These are phyloP conservation scores for Scheffersomyces ergatensis DNA, from an alignment of 805 yeast genomes.

Conservation along the genomic window DNA sequence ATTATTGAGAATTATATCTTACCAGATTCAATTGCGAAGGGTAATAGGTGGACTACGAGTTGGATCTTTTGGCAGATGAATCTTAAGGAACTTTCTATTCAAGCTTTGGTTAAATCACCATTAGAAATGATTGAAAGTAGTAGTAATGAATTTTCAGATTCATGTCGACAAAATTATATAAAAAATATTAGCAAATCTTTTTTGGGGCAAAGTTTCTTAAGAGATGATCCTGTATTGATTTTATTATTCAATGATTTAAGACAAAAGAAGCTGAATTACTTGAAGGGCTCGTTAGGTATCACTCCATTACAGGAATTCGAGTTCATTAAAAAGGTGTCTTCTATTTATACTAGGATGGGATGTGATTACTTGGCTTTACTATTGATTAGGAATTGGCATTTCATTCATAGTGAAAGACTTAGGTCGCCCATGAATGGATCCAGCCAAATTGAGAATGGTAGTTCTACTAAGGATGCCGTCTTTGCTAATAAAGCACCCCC, in stretches of 20 bases:
- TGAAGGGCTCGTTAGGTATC: constrained; percentile 47
- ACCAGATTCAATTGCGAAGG: constrained; percentile 55
- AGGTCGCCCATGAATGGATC: constrained; percentile 1
- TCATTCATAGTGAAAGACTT: constrained; percentile 23
- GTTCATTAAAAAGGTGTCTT: constrained; percentile 60
- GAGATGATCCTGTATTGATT: constrained; percentile 81
- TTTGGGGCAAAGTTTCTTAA: constrained; percentile 36
- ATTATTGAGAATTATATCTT: constrained; percentile 51
- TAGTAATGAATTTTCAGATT: constrained; percentile 12
- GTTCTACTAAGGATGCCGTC: not conserved
- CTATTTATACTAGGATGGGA: constrained; percentile 83
- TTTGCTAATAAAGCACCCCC: constrained; percentile 26
- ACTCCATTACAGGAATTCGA: constrained; percentile 51
- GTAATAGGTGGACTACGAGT: constrained; percentile 78
- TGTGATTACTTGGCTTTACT: constrained; percentile 75
- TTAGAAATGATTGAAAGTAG: constrained; percentile 22
- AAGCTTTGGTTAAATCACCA: constrained; percentile 63
- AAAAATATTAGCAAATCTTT: constrained; percentile 7
- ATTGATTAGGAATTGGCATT: constrained; percentile 67
- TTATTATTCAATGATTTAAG: constrained; percentile 64
- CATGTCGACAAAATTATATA: constrained; percentile 13
- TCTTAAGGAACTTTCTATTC: constrained; percentile 45
- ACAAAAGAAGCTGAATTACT: constrained; percentile 46
- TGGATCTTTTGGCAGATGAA: constrained; percentile 73
- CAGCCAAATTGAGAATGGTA: constrained; percentile 1